Base-by-base conservation (phyloP, 495 filamentous ascomycete genomes). In the Penicillium lividum region DNA sequence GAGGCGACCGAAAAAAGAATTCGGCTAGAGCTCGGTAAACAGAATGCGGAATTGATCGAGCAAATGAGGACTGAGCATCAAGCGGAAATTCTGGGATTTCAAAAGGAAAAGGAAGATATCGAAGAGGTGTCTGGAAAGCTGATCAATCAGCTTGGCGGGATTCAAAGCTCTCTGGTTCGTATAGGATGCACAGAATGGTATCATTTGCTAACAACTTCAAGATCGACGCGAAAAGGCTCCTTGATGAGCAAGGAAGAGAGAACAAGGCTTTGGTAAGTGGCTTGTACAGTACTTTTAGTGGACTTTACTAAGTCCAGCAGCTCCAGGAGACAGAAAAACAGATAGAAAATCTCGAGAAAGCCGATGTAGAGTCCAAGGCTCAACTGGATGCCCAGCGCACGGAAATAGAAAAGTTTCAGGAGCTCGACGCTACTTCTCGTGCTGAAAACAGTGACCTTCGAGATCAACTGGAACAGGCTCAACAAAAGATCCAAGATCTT, bases 81-180 rank as follows among this genome's bases (percentile, higher is more conserved):
- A 29, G 11, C 31, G 3, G 11, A 56, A 16, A 7, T 50, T 3
- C 8, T 0, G 0, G 16, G 5, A 16, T 34, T 75, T 51, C 46
- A 59, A 30, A 62, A 51, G 15, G 67, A 70, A 6, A 77, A 72
- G 16, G 8, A 57, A 3, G 63, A 62, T 2, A 13, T 69, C 13
- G 59, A 69, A 51, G 61, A 42, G 9, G 28, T 58, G 15, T 16
- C 59, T 3, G 48, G 57, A 10, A 47, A 51, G 2, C 10, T 67
- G 8, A 57, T 61, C 5, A 46, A 46, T 30, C 59, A 71, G 25
- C 51, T 78, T 33, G 47, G 15, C 2, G 53, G 53, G 4, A 47
- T 60, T 13, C 64, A 71, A 48, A 52, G 53, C 7, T 62, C 62
- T 6, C 55, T 74, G 60, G 73, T 78, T 60, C 54, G 65, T 60